Conservation (phyloP, 352 stramenopile genomes). For the Salisapilia sapeloensis region DNA sequence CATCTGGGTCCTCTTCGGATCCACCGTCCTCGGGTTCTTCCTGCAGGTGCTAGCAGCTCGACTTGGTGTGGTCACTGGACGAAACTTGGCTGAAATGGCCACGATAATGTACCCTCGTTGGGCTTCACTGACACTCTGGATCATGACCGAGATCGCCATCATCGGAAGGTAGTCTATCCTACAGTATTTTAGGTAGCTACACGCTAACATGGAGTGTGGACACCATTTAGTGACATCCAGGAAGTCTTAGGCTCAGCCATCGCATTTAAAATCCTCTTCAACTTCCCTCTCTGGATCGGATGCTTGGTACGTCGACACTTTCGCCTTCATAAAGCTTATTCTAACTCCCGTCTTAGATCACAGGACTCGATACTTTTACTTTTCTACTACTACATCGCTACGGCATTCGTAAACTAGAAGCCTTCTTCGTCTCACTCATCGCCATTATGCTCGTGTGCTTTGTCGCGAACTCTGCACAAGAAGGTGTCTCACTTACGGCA, state of each 20-base stretch:
- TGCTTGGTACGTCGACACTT: conserved; percentile 32
- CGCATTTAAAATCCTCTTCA: conserved; percentile 82
- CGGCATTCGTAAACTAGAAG: conserved; percentile 87
- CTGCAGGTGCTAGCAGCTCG: conserved; percentile 86
- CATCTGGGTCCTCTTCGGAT: conserved; percentile 84
- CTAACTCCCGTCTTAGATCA: conserved; percentile 17
- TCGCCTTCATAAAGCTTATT: not conserved
- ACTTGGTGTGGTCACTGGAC: conserved; percentile 83
- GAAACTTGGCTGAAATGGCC: conserved; percentile 84
- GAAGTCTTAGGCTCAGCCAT: conserved; percentile 87
- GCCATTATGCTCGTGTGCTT: conserved; percentile 89
- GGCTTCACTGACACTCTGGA: conserved; percentile 64
- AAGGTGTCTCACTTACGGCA: conserved; percentile 45
- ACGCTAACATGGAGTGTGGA: not conserved
- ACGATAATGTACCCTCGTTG: conserved; percentile 58
- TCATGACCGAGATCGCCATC: conserved; percentile 90
- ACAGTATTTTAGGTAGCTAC: conserved; percentile 1
- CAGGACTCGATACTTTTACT: conserved; percentile 84
- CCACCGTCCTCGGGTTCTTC: conserved; percentile 85
- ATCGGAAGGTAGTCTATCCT: conserved; percentile 40
- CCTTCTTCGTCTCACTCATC: conserved; percentile 87
- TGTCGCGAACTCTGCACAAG: conserved; percentile 78
- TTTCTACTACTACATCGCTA: conserved; percentile 88
- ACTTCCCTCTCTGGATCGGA: conserved; percentile 79
- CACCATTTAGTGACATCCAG: conserved; percentile 67